phyloP scores from a whole-genome alignment of 108 stramenopile genomes.

The Stephanodiscus minutulus region DNA sequence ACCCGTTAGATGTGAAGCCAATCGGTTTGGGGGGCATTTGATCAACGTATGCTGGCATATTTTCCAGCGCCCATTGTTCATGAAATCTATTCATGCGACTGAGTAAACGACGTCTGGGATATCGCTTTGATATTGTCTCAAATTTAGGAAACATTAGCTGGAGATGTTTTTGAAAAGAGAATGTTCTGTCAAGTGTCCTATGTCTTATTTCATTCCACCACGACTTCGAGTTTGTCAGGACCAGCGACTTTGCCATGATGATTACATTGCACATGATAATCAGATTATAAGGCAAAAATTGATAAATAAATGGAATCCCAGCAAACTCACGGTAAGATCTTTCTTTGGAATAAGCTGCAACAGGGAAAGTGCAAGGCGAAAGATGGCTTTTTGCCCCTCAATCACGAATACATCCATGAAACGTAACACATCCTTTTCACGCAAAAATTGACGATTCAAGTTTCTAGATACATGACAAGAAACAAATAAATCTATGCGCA shows the following conservation, averaged over 20 bases:
- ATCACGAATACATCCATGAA: slow-evolving; percentile 83
- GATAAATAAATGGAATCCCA: neutral
- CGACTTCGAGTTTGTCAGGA: slow-evolving; percentile 22
- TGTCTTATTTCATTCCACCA: slow-evolving; percentile 47
- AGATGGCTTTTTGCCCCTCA: slow-evolving; percentile 79
- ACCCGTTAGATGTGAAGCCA: slow-evolving; percentile 38
- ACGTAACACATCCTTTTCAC: slow-evolving; percentile 43
- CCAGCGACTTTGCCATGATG: slow-evolving; percentile 11
- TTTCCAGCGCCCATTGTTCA: slow-evolving; percentile 58
- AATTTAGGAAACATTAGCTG: slow-evolving; percentile 67
- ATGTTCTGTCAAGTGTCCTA: slow-evolving; percentile 37
- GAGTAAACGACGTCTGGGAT: slow-evolving; percentile 74
- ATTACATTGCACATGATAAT: neutral
- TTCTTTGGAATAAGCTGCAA: slow-evolving; percentile 56
- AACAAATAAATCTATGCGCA: neutral
- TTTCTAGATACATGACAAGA: neutral
- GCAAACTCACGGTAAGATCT: slow-evolving; percentile 30
- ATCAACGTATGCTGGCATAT: slow-evolving; percentile 39
- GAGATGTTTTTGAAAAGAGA: slow-evolving; percentile 63
- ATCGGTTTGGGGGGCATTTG: slow-evolving; percentile 44
- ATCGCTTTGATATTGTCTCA: slow-evolving; percentile 58
- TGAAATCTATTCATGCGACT: slow-evolving; percentile 67
- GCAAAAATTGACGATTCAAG: neutral
- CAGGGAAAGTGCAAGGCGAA: slow-evolving; percentile 76
- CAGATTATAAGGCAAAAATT: neutral